Conservation (phyloP, 2,329 filamentous ascomycete species). For the Trichoderma afroharzianum region DNA sequence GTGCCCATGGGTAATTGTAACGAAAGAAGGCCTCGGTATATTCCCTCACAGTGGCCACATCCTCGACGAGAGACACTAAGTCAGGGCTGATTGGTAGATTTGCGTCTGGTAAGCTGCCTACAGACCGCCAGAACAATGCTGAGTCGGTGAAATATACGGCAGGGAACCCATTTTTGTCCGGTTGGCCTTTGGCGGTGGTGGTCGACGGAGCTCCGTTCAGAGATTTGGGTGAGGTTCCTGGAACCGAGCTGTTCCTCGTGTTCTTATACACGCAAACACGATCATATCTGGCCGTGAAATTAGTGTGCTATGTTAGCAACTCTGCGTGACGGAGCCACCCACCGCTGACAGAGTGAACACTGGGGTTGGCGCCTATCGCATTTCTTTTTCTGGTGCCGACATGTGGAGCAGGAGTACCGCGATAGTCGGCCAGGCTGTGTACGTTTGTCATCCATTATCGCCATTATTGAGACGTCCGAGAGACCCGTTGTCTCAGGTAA, state of each 20-base stretch:
- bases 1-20: background rate
- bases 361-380: background rate
- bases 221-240: too few relatives aligned
- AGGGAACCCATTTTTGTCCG: background rate
- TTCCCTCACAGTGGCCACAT: background rate
- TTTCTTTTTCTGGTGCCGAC: background rate
- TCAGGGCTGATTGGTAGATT: background rate
- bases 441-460: background rate
- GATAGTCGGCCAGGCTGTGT: background rate
- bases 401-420: background rate
- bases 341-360: background rate
- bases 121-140: background rate
- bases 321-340: background rate
- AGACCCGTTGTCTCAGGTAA: too few relatives aligned
- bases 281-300: background rate
- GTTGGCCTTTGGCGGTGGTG: background rate
- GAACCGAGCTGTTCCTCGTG: too few relatives aligned
- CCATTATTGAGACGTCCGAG: background rate
- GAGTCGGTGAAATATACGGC: background rate
- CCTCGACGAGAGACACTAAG: background rate
- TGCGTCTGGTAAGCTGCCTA: background rate
- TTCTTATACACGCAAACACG: background rate
- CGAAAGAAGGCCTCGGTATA: background rate
- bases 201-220: background rate
- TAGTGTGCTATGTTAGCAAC: background rate